Evolutionary conservation across 495 filamentous ascomycete species (phyloP).

Genomic region (Aspergillus kassunensis): DNA sequence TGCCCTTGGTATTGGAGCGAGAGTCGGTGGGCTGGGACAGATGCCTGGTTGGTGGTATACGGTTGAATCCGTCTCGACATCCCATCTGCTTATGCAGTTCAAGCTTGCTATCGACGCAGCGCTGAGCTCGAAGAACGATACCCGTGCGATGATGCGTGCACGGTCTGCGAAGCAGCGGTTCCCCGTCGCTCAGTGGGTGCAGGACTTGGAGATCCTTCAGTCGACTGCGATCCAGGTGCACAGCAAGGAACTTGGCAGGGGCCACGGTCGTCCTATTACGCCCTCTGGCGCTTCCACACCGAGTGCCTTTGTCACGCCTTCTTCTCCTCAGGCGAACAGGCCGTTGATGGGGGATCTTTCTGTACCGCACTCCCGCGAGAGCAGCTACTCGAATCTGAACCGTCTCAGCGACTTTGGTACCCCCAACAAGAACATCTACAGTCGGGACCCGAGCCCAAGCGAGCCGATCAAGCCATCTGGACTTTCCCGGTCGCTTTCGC

Average conservation of each 20-base stretch:
- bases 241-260: slow-evolving; percentile 33
- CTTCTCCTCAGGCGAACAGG: neutral
- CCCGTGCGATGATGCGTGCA: slow-evolving; percentile 65
- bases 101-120: slow-evolving; percentile 63
- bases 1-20: slow-evolving; percentile 67
- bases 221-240: slow-evolving; percentile 48
- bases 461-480: slow-evolving; percentile 22
- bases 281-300: neutral
- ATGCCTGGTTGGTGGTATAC: slow-evolving; percentile 76
- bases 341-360: slow-evolving; percentile 24
- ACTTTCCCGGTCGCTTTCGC: slow-evolving; percentile 33
- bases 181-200: slow-evolving; percentile 68
- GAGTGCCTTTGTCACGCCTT: neutral
- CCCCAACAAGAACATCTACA: slow-evolving; percentile 43
- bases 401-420: slow-evolving; percentile 41
- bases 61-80: slow-evolving; percentile 64
- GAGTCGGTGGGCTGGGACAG: slow-evolving; percentile 62
- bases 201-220: slow-evolving; percentile 58
- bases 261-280: slow-evolving; percentile 26
- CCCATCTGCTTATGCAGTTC: slow-evolving; percentile 68
- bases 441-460: slow-evolving; percentile 34
- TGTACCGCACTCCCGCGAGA: slow-evolving; percentile 31
- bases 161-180: slow-evolving; percentile 71
- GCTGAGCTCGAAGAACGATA: slow-evolving; percentile 53
- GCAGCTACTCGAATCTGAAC: slow-evolving; percentile 52